Base-by-base conservation (phyloP, 108 stramenopile genomes). In the Nitzschia sp. region DNA sequence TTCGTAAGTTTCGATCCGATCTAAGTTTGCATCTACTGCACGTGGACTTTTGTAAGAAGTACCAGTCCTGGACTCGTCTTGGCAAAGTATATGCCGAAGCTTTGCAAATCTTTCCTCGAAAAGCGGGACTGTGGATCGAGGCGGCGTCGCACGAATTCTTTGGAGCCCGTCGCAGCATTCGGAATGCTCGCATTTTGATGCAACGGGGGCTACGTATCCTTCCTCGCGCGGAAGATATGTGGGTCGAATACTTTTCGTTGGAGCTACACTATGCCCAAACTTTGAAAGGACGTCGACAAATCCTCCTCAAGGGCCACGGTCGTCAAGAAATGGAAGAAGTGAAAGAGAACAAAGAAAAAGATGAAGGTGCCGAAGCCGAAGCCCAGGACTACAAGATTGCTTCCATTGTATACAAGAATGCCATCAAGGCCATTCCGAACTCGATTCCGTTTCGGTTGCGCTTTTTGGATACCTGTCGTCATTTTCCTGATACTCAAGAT, bases 81-180 rank as follows among this genome's bases (percentile, higher is more conserved):
- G 64, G 80, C 27, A 61, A 73, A 13, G 75, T 94, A 8, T 92
- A 90, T 65, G 85, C 93, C 27, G 82, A 89, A 77, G 93, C 85
- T 8, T 63, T 94, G 69, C 89, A 90, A 69, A 53, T 81, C 16
- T 86, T 89, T 75, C 93, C 93, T 3, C 78, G 86, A 9, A 74
- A 90, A 27, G 61, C 69, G 30, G 89, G 87, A n/a, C 63, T 91
- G 50, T 94, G 93, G 93, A 86, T 90, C 53, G 87, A 90, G 64
- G 85, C 90, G 23, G 89, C 93, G 3, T 88, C 88, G 27, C 79
- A 88, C 64, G 93, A 94, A 58, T 94, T 85, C 58, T 94, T 94
- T 77, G 87, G 82, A 9, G 69, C 73, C n/a, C 80, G 72, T 5
- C 65, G 85, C 11, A 82, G 76, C 29, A 78, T 92, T 19, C 80